phyloP scores from a whole-genome alignment of 1,139 yeast genomes.

The Geotrichum candidum region DNA sequence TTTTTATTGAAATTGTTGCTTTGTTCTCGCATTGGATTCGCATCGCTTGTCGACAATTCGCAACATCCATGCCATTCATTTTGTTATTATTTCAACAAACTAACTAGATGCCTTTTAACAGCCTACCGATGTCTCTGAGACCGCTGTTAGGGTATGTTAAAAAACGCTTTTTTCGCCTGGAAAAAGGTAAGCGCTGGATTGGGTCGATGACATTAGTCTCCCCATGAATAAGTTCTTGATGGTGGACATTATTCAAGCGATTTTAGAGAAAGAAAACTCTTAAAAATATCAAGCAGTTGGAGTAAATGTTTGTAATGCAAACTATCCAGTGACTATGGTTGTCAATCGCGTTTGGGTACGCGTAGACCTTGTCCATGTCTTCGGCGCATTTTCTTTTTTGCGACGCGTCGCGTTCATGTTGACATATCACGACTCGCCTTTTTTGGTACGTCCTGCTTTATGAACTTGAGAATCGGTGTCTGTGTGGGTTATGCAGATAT shows the following conservation, averaged over 20 bases:
- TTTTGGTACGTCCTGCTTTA: not conserved
- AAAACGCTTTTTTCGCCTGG: not conserved
- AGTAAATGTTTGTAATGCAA: not conserved
- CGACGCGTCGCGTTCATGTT: not conserved
- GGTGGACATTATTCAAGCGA: not conserved
- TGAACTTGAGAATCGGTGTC: not conserved
- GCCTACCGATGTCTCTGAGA: slow-evolving; percentile 35
- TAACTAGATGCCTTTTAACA: slow-evolving; percentile 23
- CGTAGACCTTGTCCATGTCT: not conserved
- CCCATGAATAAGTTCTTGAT: slow-evolving; percentile 2
- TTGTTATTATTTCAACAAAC: slow-evolving; percentile 15
- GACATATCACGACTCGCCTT: not conserved
- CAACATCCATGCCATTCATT: not conserved
- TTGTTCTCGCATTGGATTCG: slow-evolving; percentile 6
- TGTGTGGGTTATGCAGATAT: not conserved
- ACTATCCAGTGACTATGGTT: not conserved
- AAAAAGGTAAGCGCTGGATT: slow-evolving; percentile 12
- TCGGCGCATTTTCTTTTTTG: not conserved
- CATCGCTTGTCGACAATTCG: not conserved
- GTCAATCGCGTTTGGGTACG: not conserved
- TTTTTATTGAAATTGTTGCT: not conserved
- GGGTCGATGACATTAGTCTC: slow-evolving; percentile 16
- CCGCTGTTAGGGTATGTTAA: slow-evolving; percentile 34
- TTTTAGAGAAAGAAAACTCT: not conserved
- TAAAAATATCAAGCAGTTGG: not conserved